Conservation (phyloP, 164 flowering plant genomes). For the Paratinospora sagittata region DNA sequence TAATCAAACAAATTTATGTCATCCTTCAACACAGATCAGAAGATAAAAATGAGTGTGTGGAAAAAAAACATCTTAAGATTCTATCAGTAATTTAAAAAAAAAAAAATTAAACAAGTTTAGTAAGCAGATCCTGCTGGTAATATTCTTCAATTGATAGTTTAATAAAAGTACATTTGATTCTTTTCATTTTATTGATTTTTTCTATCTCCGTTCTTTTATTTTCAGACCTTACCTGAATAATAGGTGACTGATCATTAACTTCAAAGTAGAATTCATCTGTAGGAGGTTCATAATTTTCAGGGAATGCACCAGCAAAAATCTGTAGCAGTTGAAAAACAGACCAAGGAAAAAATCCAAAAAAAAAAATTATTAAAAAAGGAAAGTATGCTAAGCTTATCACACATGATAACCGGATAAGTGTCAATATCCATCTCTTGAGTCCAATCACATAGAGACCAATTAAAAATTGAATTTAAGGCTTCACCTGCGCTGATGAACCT, state of each 20-base stretch:
- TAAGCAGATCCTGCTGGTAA: not conserved
- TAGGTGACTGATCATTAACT: slow-evolving; percentile 46
- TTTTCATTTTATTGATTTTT: no score
- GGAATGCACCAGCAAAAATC: slow-evolving; percentile 67
- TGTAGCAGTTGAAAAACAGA: slow-evolving; percentile 13
- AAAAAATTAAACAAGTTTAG: not conserved
- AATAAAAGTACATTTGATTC: no score
- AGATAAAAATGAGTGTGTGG: not conserved
- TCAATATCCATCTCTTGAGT: not conserved
- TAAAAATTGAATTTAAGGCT: not conserved
- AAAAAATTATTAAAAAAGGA: not conserved
- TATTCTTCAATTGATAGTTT: no score
- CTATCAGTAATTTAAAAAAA: not conserved
- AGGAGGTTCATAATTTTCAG: slow-evolving; percentile 61
- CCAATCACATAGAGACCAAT: not conserved
- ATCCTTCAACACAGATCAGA: slow-evolving; percentile 23
- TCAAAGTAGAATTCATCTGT: slow-evolving; percentile 44
- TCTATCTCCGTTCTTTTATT: not conserved
- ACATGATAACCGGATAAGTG: not conserved
- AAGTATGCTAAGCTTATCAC: not conserved
- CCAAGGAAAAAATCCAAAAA: not conserved
- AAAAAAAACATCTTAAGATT: not conserved
- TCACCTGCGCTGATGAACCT: slow-evolving; percentile 51
- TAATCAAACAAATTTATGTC: slow-evolving; percentile 74
- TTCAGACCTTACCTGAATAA: slow-evolving; percentile 46